Base-by-base conservation (phyloP, 2,329 filamentous ascomycete species). In the Paecilomyces fulvus region DNA sequence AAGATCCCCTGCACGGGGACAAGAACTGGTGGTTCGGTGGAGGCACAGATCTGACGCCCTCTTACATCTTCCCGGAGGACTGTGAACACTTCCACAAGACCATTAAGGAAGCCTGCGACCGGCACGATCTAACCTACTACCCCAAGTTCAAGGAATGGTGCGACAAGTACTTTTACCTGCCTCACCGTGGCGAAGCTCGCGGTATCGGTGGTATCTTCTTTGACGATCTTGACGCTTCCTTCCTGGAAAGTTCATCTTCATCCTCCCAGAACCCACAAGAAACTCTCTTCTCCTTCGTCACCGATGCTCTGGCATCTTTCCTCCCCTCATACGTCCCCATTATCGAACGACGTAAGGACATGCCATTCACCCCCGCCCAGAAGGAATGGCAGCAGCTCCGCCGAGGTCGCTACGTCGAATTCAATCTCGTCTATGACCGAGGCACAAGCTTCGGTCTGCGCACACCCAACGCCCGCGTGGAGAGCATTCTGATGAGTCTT, bases 151-250 rank as follows among this genome's bases (percentile, higher is more conserved):
- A 99, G 79, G 87, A 88, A 70, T 99, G 94, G 94, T 99, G 94
- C 72, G 94, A 99, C 72, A 85, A 95, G 66, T 99, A 99, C 78
- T 99, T 99, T 76, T 87, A 82, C 78, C 89, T 96, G 74, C 92
- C 92, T 71, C 94, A 99, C 77, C 85, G 94, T 51, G 83, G 83
- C 58, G 94, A 99, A 77, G 80, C 84, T 51, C 87, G 94, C 52
- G 94, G 94, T 56, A 77, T 99, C 31, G 94, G 94, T 54, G 94
- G 94, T 55, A 97, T 99, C 73, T 99, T 99, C 83, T 99, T 99
- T 68, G 94, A 99, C 73, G 94, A 99, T 71, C 80, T 99, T 12
- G 94, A 99, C 71, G 88, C 73, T 48, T 66, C 63, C 55, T 75
- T 75, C 66, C 65, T 75, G 28, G 61, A 72, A 54, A 67, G 65